A percentile compares a stretch with the other conserved stretches of the same genome.
phyloP scores from a whole-genome alignment of 2,329 filamentous ascomycete species.

The Penicillium sp. region DNA sequence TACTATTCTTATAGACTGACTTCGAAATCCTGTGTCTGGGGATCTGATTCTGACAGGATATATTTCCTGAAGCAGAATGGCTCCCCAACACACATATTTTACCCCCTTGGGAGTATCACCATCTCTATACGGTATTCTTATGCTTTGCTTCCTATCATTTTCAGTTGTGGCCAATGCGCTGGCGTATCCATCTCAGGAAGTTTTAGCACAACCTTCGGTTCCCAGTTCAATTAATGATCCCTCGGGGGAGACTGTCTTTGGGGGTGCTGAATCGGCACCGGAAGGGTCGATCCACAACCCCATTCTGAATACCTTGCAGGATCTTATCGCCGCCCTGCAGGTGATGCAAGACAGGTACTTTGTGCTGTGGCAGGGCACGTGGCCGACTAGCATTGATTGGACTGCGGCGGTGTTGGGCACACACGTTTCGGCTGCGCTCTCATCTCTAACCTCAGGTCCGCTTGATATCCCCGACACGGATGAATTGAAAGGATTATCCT shows the following conservation, averaged over 20 bases:
- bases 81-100: slow-evolving; percentile 9
- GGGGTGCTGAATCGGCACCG: slow-evolving; percentile 6
- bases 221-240: slow-evolving; percentile 4
- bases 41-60: slow-evolving; percentile 5
- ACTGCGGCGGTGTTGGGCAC: slow-evolving; percentile 83
- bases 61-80: slow-evolving; percentile 19
- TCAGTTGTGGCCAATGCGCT: slow-evolving; percentile 29
- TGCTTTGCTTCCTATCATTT: slow-evolving; percentile 26
- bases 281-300: slow-evolving; percentile 16
- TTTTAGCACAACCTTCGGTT: slow-evolving; percentile 9
- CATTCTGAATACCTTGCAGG: slow-evolving; percentile 32
- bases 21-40: slow-evolving; percentile 6
- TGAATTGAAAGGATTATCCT: slow-evolving; percentile 23
- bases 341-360: slow-evolving; percentile 80
- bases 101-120: slow-evolving; percentile 12
- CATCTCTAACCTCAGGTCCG: slow-evolving; percentile 63
- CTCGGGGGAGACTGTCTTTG: slow-evolving; percentile 10
- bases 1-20: slow-evolving; percentile 19
- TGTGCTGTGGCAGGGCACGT: slow-evolving; percentile 72
- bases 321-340: slow-evolving; percentile 63
- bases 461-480: slow-evolving; percentile 38
- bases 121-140: slow-evolving; percentile 22
- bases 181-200: slow-evolving; percentile 31
- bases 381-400: slow-evolving; percentile 89
- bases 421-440: slow-evolving; percentile 70